Evolutionary conservation across 2,329 filamentous ascomycete species (phyloP).

Genomic region (Sarocladium oryzae): DNA sequence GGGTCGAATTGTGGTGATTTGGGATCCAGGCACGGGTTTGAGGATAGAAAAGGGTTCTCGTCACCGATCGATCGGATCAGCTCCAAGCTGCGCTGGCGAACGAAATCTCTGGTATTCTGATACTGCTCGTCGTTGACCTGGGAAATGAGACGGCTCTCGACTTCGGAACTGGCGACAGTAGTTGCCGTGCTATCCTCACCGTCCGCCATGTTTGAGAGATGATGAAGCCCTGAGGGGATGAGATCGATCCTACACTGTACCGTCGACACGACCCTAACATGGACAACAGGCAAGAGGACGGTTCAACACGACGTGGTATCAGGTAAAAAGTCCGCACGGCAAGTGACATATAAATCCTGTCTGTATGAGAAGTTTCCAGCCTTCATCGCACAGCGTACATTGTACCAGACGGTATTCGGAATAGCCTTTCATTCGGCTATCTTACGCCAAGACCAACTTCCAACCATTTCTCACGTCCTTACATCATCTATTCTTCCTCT

Average conservation of each 20-base stretch:
- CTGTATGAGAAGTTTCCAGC: too few relatives aligned
- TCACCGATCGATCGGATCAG: constrained; percentile 1
- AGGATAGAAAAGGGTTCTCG: background rate
- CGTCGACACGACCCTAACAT: background rate
- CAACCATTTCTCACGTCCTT: background rate
- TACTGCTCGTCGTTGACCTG: background rate
- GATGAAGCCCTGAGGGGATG: background rate
- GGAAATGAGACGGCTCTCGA: background rate
- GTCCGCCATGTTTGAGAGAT: constrained; percentile 1
- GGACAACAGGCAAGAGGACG: background rate
- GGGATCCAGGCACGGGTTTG: background rate
- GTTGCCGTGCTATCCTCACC: constrained; percentile 1
- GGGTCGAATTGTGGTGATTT: constrained; percentile 5
- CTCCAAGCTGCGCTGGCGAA: constrained; percentile 3
- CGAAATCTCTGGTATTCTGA: background rate
- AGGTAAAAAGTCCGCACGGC: too few relatives aligned
- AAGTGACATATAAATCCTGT: too few relatives aligned
- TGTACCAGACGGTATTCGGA: too few relatives aligned
- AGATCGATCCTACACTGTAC: background rate
- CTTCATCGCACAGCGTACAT: too few relatives aligned
- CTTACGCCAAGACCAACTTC: too few relatives aligned
- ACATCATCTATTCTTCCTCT: background rate
- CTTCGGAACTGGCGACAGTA: background rate
- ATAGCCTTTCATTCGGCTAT: too few relatives aligned
- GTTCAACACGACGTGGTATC: background rate